Conservation (phyloP, 176 grass and related monocot species). For the Ensete ventricosum region DNA sequence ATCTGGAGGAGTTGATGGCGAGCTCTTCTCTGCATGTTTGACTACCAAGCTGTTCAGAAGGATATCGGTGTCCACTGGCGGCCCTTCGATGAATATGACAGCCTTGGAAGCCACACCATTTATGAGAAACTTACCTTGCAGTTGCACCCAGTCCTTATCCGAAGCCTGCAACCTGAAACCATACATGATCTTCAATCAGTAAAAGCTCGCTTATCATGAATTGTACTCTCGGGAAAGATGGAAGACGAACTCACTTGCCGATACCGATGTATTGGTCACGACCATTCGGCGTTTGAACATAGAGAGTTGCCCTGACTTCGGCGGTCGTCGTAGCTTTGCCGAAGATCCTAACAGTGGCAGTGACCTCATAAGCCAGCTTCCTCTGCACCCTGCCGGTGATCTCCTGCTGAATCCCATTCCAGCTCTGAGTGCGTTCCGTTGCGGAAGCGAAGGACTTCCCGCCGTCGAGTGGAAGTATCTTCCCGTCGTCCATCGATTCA, state of each 20-base stretch:
- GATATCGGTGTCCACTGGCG: slow-evolving; percentile 48
- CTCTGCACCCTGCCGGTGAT: slow-evolving; percentile 58
- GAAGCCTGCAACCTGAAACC: slow-evolving; percentile 39
- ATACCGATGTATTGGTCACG: slow-evolving; percentile 71
- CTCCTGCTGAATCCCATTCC: slow-evolving; percentile 83
- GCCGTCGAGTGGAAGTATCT: slow-evolving; percentile 45
- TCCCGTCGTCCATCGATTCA: slow-evolving; percentile 65
- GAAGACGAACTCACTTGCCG: slow-evolving; percentile 36
- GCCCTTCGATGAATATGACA: slow-evolving; percentile 68
- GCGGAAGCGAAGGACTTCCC: slow-evolving; percentile 65
- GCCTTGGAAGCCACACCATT: slow-evolving; percentile 54
- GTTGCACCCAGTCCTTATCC: slow-evolving; percentile 73
- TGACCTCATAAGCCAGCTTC: slow-evolving; percentile 52
- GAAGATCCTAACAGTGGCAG: slow-evolving; percentile 49
- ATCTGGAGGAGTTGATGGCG: slow-evolving; percentile 50
- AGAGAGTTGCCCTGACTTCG: slow-evolving; percentile 52
- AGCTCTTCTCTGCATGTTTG: slow-evolving; percentile 56
- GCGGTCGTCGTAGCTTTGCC: slow-evolving; percentile 25
- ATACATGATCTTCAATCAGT: not conserved
- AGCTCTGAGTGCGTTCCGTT: slow-evolving; percentile 53
- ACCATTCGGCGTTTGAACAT: slow-evolving; percentile 46
- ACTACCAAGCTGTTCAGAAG: slow-evolving; percentile 60
- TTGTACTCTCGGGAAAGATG: no score
- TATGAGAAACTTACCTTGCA: slow-evolving; percentile 72
- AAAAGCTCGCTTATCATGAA: not conserved